Percentiles rank a stretch among this genome's conserved stretches.
phyloP scores from a whole-genome alignment of 768 basidiomycete genomes.

The Melanogaster broomeanus region DNA sequence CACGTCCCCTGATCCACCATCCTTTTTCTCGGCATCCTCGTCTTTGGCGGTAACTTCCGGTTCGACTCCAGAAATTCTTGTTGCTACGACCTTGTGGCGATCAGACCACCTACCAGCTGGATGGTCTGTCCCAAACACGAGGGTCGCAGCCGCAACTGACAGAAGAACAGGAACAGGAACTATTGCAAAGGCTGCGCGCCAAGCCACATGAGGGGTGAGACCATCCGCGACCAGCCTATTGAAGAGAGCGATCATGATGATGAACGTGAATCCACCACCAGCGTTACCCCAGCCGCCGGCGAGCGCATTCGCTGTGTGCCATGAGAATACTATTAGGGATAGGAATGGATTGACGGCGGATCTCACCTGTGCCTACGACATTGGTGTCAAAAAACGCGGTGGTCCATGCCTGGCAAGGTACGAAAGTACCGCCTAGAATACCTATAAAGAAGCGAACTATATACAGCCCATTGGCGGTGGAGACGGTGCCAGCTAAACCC shows the following conservation, averaged over 20 bases:
- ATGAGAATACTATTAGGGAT: slow-evolving; percentile 1
- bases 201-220: slow-evolving; percentile 43
- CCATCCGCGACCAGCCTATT: slow-evolving; percentile 38
- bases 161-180: slow-evolving; percentile 58
- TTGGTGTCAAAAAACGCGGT: slow-evolving; percentile 59
- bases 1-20: slow-evolving; percentile 20
- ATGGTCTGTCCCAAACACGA: slow-evolving; percentile 54
- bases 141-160: slow-evolving; percentile 37
- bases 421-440: slow-evolving; percentile 61
- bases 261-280: slow-evolving; percentile 52
- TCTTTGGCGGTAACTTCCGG: slow-evolving; percentile 10
- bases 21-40: slow-evolving; percentile 29
- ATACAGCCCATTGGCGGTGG: slow-evolving; percentile 41
- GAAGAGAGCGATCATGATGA: slow-evolving; percentile 57
- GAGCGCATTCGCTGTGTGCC: slow-evolving; percentile 51
- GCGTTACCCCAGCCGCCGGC: slow-evolving; percentile 57
- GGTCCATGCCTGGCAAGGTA: slow-evolving; percentile 63
- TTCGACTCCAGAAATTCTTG: slow-evolving; percentile 13
- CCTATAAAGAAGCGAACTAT: slow-evolving; percentile 59
- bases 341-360: not conserved
- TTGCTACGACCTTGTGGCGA: slow-evolving; percentile 41
- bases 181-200: slow-evolving; percentile 56
- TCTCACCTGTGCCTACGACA: slow-evolving; percentile 38
- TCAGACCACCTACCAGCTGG: slow-evolving; percentile 55
- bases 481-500: slow-evolving; percentile 53